Base-by-base conservation (phyloP, 2,329 filamentous ascomycete genomes). In the Corniculantispora saksenae region DNA sequence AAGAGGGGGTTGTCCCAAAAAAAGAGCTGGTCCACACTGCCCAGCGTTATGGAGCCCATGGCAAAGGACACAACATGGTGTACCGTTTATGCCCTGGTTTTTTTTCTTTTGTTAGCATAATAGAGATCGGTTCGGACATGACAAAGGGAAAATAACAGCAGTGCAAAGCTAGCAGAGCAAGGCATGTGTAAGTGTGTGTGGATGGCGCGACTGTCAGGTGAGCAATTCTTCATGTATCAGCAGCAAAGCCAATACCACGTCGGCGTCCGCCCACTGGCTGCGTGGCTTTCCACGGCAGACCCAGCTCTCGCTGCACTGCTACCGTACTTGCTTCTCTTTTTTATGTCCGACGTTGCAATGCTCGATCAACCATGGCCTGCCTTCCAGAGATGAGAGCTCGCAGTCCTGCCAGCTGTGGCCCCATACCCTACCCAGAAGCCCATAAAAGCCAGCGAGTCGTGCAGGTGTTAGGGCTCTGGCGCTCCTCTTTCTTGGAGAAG, bases 181-280 rank as follows among this genome's bases (percentile, higher is more conserved):
- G 5, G 32, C 32, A 6, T 5, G 32, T 10, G 32, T 32, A 10
- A 10, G 45, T 15, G 27, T 21, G 32, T 13, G 21, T 25, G 45
- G n/a, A 27, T 53, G 15, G 25, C 21, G 23, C 50, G 23, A 50
- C 12, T 21, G 60, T 62, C 60, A 62, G 60, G 60, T 62, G 60
- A 62, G 60, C 60, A 45, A 15, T 7, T 19, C 51, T 55, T 62
- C 51, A 62, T 62, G 60, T 62, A 45, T 23, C 35, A 54, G n/a
- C 43, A 53, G 59, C 48, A 47, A 45, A 32, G 45, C 45, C 45
- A 38, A 54, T 45, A 32, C 59, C 13, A 61, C 47, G 27, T 2
- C n/a, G n/a, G n/a, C 25, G 17, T 32, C n/a, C 23, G 19, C 32
- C 48, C 32, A 40, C 32, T 4, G 27, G 23, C 27, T 15, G 13